phyloP scores from a whole-genome alignment of 139 green algal species.

The Pedinophyceae sp. region DNA sequence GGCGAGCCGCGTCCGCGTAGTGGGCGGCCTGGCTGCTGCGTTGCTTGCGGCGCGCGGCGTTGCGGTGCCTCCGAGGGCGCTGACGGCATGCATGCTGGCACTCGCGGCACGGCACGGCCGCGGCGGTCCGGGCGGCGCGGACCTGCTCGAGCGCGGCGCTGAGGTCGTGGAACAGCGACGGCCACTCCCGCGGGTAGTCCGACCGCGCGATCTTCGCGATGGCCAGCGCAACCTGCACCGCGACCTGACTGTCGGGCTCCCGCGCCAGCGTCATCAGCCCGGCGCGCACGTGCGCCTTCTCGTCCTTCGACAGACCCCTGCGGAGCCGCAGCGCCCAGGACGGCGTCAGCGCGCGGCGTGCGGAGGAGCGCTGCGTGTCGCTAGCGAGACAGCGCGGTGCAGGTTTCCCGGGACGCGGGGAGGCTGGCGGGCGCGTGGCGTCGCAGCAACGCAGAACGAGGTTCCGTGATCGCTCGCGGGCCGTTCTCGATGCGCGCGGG shows the following conservation, averaged over 20 bases:
- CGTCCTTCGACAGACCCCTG: conserved; percentile 48
- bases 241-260: conserved; percentile 33
- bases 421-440: background rate
- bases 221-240: conserved; percentile 67
- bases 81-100: conserved; percentile 4
- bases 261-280: background rate
- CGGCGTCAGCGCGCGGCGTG: background rate
- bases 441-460: background rate
- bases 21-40: background rate
- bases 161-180: conserved; percentile 55
- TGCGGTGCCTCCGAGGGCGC: conserved; percentile 1
- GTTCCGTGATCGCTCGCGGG: background rate
- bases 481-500: background rate
- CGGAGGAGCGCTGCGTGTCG: background rate
- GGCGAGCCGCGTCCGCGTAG: too few relatives aligned
- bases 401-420: background rate
- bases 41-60: conserved; percentile 3
- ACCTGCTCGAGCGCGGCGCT: conserved; percentile 21
- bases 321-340: background rate
- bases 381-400: conserved; percentile 1
- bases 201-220: conserved; percentile 70
- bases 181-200: conserved; percentile 77
- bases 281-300: conserved; percentile 60
- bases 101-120: background rate
- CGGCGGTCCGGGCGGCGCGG: too few relatives aligned